Percentiles rank a stretch among this genome's conserved stretches.
These are phyloP conservation scores for Calocybe indica DNA, from an alignment of 768 basidiomycete genomes.

Conservation along the genomic window DNA sequence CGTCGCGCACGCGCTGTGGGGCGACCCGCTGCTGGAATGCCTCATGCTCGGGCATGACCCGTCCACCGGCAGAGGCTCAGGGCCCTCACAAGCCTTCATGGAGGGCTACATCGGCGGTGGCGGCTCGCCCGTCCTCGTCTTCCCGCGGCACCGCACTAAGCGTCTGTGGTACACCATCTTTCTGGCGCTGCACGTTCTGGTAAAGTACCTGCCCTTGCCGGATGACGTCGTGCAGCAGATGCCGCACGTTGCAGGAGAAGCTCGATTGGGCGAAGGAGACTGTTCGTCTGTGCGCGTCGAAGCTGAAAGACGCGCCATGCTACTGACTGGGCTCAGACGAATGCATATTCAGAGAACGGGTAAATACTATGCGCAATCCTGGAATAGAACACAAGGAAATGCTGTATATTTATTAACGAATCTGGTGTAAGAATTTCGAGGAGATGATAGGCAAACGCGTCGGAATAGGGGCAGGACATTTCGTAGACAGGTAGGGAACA, in stretches of 20 bases:
- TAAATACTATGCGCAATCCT: too few species aligned
- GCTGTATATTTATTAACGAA: too few species aligned
- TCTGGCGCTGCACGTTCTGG: conserved; percentile 48
- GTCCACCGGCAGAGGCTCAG: conserved; percentile 16
- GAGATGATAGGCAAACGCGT: too few species aligned
- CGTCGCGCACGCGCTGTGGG: conserved; percentile 59
- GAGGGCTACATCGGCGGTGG: conserved; percentile 56
- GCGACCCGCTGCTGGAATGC: conserved; percentile 69
- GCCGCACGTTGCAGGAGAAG: conserved; percentile 15
- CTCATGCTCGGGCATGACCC: conserved; percentile 38
- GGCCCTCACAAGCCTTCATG: conserved; percentile 42
- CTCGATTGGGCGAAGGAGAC: conserved; percentile 36
- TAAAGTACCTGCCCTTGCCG: conserved; percentile 22
- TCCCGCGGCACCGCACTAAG: conserved; percentile 69
- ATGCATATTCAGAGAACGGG: not conserved
- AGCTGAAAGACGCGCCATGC: conserved; percentile 45
- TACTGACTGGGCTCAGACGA: conserved; percentile 21
- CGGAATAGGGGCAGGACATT: too few species aligned
- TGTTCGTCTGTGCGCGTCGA: conserved; percentile 30
- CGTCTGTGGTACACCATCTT: conserved; percentile 73
- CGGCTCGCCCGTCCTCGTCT: conserved; percentile 43
- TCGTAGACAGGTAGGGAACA: too few species aligned
- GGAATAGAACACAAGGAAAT: too few species aligned
- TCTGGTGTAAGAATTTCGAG: too few species aligned
- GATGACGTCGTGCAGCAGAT: conserved; percentile 6